Conservation (phyloP, 2,329 filamentous ascomycete species). For the Apiospora phragmitis region DNA sequence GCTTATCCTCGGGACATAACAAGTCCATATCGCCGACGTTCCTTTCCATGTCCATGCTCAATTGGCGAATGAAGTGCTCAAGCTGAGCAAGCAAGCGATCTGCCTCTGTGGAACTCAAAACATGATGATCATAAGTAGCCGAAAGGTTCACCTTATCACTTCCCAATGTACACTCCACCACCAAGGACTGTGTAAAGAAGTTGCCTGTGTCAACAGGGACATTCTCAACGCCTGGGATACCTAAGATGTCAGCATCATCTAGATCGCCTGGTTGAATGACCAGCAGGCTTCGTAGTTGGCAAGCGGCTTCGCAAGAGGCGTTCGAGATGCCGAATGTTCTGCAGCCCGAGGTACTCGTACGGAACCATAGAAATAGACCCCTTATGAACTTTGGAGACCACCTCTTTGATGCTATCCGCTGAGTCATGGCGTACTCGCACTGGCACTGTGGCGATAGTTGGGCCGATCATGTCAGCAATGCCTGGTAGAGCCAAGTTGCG, state of each 20-base stretch:
- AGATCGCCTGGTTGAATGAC: not conserved
- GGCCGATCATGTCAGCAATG: slow-evolving; percentile 19
- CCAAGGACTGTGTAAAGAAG: slow-evolving; percentile 14
- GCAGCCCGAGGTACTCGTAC: slow-evolving; percentile 9
- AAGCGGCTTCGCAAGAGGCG: slow-evolving; percentile 7
- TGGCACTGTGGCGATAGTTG: slow-evolving; percentile 41
- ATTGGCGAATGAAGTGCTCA: slow-evolving; percentile 11
- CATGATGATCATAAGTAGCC: slow-evolving; percentile 12
- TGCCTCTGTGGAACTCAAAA: not conserved
- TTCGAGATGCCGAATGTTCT: not conserved
- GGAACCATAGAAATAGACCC: not conserved
- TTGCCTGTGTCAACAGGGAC: slow-evolving; percentile 3
- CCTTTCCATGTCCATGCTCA: not conserved
- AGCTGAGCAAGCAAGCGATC: slow-evolving; percentile 14
- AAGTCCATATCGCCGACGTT: not conserved
- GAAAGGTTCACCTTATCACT: slow-evolving; percentile 6
- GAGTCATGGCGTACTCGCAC: slow-evolving; percentile 34
- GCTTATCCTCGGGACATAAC: slow-evolving; percentile 2
- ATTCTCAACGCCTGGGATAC: slow-evolving; percentile 6
- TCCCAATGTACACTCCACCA: slow-evolving; percentile 13
- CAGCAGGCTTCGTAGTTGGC: slow-evolving; percentile 5
- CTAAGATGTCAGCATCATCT: not conserved
- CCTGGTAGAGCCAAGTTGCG: slow-evolving; percentile 23
- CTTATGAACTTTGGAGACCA: slow-evolving; percentile 36
- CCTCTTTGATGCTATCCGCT: slow-evolving; percentile 35